A percentile compares a stretch with the other conserved stretches of the same genome.
Conservation (phyloP, 225 moss, liverwort and hornwort species). For the Polytrichum commune region DNA sequence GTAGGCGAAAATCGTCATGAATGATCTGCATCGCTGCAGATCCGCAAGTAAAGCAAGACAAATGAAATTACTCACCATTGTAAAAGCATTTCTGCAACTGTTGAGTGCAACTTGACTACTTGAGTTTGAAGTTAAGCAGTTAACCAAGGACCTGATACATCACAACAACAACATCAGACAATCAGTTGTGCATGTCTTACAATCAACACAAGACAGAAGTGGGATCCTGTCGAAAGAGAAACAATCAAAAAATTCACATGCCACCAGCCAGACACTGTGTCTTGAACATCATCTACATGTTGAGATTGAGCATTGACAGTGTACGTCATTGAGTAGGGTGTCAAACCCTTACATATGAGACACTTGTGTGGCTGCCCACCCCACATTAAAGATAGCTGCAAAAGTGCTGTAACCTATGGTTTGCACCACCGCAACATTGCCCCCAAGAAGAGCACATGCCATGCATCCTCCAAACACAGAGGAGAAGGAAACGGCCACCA, state of each 20-base stretch:
- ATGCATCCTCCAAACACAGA: slow-evolving; percentile 91
- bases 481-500: slow-evolving; percentile 92
- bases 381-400: slow-evolving; percentile 92
- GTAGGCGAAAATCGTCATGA: too few relatives aligned
- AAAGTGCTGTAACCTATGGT: slow-evolving; percentile 79
- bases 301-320: too few relatives aligned
- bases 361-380: slow-evolving; percentile 98
- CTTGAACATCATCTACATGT: too few relatives aligned
- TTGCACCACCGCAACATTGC: slow-evolving; percentile 41
- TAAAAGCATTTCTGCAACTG: slow-evolving; percentile 97
- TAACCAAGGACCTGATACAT: slow-evolving; percentile 81
- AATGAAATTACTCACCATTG: slow-evolving; percentile 61
- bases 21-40: too few relatives aligned
- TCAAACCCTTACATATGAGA: slow-evolving; percentile 74
- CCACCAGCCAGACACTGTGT: too few relatives aligned
- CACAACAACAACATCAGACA: not conserved
- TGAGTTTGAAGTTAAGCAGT: slow-evolving; percentile 83
- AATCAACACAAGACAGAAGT: too few relatives aligned
- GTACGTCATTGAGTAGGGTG: not conserved
- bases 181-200: too few relatives aligned
- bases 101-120: slow-evolving; percentile 93
- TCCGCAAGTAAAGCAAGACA: too few relatives aligned
- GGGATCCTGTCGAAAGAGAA: too few relatives aligned
- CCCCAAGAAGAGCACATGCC: slow-evolving; percentile 73
- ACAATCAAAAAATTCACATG: too few relatives aligned